Base-by-base conservation (phyloP, 345 rosid species). In the Noccaea bulbosa region DNA sequence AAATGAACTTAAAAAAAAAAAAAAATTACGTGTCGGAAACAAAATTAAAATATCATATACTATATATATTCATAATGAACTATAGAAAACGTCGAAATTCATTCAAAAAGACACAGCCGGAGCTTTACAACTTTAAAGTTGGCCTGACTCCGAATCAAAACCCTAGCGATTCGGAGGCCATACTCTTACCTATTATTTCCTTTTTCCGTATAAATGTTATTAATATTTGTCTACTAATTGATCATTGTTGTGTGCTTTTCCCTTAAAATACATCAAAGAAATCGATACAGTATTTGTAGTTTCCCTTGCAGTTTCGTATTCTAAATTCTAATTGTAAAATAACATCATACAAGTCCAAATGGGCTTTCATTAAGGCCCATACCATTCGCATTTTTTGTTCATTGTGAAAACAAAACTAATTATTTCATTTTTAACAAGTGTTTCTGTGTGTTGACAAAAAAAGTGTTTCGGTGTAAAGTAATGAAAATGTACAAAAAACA, bases 111-210 rank as follows among this genome's bases (percentile, higher is more conserved):
- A 53, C 3, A 46, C 3, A 54, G 50, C 49, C 41, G 14, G 35
- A 15, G 64, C 69, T 72, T 65, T 72, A 64, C 65, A 72, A 72
- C 77, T 41, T 55, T 64, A 55, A 72, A 72, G 77, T 72, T 64
- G 49, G 71, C 47, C 65, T 14, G 65, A 45, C 71, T 47, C 35
- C 58, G 49, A 72, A 64, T 64, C 50, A 64, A 64, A 65, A 16
- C 35, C 70, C 65, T 72, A 46, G 65, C 51, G 27, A 56, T 39
- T 56, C 10, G 16, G 16, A 71, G 53, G 17, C 68, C 51, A 51
- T 50, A 16, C 33, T 59, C 66, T 5, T 32, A 43, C 9, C 45
- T 27, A 27, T 27, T 27, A 27, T 27, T 27, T 63, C 32, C 15
- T n/a, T 12, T 16, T 32, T 43, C 54, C 32, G 7, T 62, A 11